phyloP scores from a whole-genome alignment of 306 rosid species.

The Carpinus fangiana region DNA sequence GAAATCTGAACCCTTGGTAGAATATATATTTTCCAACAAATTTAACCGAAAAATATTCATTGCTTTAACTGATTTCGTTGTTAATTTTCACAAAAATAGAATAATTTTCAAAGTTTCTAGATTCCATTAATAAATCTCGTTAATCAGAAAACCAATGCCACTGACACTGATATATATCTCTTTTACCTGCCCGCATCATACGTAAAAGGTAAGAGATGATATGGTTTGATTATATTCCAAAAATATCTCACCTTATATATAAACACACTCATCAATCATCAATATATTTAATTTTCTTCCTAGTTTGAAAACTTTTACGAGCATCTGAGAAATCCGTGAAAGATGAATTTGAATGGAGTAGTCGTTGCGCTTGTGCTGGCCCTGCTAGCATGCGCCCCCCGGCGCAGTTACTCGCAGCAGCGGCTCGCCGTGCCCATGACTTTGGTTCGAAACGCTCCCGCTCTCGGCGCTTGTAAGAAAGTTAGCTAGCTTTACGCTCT shows the following conservation, averaged over 20 bases:
- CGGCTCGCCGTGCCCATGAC: constrained; percentile 73
- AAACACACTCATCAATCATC: too few species aligned
- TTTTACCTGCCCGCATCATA: neutral
- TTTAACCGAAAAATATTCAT: neutral
- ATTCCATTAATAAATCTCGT: neutral
- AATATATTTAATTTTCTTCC: neutral
- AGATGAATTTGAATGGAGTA: constrained; percentile 28
- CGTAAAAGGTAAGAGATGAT: neutral
- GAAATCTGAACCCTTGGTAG: too few species aligned
- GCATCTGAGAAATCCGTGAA: constrained; percentile 21
- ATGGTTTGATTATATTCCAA: too few species aligned
- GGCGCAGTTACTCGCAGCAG: constrained; percentile 32
- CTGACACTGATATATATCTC: neutral
- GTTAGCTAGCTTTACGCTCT: neutral
- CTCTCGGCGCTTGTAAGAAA: constrained; percentile 71
- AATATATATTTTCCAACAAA: too few species aligned
- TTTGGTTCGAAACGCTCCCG: constrained; percentile 52
- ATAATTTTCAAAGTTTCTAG: too few species aligned
- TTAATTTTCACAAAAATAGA: too few species aligned
- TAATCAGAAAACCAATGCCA: neutral
- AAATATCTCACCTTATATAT: neutral
- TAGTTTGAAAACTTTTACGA: neutral
- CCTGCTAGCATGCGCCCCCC: constrained; percentile 34
- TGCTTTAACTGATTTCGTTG: too few species aligned
- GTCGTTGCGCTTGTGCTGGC: constrained; percentile 24